Evolutionary conservation across 2,329 filamentous ascomycete genomes (phyloP), one percentile per base, ranked within the genome.

Genomic region (Fusarium subtropicale): DNA sequence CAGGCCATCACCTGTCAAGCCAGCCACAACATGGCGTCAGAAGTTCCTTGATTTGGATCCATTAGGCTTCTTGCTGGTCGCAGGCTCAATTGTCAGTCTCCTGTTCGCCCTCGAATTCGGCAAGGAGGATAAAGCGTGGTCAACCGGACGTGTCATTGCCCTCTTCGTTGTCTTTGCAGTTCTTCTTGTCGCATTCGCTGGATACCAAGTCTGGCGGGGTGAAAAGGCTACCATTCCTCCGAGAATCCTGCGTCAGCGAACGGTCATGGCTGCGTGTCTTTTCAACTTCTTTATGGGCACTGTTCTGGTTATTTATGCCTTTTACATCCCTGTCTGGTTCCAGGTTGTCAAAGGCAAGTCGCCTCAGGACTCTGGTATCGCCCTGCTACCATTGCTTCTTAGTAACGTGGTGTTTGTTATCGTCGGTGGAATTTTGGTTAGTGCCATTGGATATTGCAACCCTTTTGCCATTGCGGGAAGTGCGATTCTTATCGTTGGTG

Each of bases 291-390:
- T 44, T 0, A 22, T 53, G 5, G 45, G 65, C 2, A 64, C 59
- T 1, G 41, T 60, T 2, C 10, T 68, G 8, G 64, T 68, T 0
- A 42, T 68, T 0, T 68, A 60, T 39, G 8, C 64, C 1, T 68
- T 68, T 9, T 68, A 68, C 4, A 42, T 68, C 2, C 65, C 65
- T 0, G 38, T 68, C 0, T 68, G 65, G 65, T 64, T 68, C 13
- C 65, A 68, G 13, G 53, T 68, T 3, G 54, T 68, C 1, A 57
- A 68, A 1, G 59, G 65, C 0, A 67, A 64, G 3, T 64, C 64
- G 0, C 36, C 65, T 0, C 24, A 68, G 1, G 39, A 56, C 3
- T 67, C 65, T n/a, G 59, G 65, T 3, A 28, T 68, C 1, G 48
- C 64, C 5, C 6, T 68, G 12, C 7, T 68, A 3, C 53, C 64